Base-by-base conservation (phyloP, 345 rosid species). In the Noccaea caerulescens region DNA sequence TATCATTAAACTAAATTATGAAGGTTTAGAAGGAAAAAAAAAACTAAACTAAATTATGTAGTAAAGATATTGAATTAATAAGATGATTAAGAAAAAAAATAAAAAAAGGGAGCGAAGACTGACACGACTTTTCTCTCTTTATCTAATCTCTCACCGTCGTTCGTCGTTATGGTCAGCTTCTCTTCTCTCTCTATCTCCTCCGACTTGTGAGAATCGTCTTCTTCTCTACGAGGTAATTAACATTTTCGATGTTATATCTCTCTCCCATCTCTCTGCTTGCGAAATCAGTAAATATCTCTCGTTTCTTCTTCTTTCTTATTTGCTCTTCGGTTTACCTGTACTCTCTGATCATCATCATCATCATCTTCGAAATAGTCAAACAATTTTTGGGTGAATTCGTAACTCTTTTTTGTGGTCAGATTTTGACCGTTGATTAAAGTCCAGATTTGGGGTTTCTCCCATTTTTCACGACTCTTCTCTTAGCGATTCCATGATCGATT, bases 71-170 rank as follows among this genome's bases (percentile, higher is more conserved):
- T 16, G 18, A 16, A 16, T 16, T 16, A 16, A 16, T 16, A 16
- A 16, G 18, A 16, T 16, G 18, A 16, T 16, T 16, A 16, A 16
- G 0, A 16, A 20, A 20, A 20, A 20, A 20, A 20, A n/a, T n/a
- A 20, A 27, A 27, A 27, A 27, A 27, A 27, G 3, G 25, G 42
- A 34, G 14, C 34, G 47, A 58, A 39, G 50, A 59, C 64, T 41
- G 64, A 59, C 18, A 6, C 41, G 64, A 59, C 64, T 41, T 59
- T 4, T 41, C 64, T 16, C n/a, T 58, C 6, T 41, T 3, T 36
- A 4, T 39, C 49, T 8, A 10, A 10, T 37, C 41, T 10, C 11
- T 10, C 43, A 42, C 25, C 49, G 16, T 41, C 14, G 20, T 58
- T 39, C 47, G 14, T 58, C 47, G 33, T 20, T 12, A 4, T 18